phyloP scores from a whole-genome alignment of 2,329 filamentous ascomycete species.

The Claviceps humidiphila region DNA sequence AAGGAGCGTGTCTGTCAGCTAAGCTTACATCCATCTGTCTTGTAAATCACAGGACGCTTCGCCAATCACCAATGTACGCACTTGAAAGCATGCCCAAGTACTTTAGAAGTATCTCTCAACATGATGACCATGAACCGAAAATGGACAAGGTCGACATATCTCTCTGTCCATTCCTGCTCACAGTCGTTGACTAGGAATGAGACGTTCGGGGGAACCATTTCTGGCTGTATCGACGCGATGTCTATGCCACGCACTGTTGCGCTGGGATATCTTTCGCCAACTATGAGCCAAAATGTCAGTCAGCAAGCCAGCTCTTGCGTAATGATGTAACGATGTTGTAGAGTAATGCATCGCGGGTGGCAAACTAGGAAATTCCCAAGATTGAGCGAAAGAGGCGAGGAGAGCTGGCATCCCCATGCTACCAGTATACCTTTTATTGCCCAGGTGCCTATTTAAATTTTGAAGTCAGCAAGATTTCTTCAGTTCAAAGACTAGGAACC shows the following conservation, averaged over 20 bases:
- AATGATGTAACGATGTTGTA: no score
- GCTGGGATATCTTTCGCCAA: constrained; percentile 18
- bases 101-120: constrained; percentile 9
- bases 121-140: constrained; percentile 13
- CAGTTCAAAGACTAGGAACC: neutral
- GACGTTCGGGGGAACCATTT: constrained; percentile 27
- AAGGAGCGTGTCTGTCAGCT: neutral
- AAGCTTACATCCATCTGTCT: neutral
- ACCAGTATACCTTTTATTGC: constrained; percentile 3
- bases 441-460: constrained; percentile 7
- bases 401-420: neutral
- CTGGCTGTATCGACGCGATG: constrained; percentile 26
- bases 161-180: constrained; percentile 18
- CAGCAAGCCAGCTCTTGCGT: neutral
- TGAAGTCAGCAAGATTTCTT: neutral
- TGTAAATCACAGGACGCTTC: neutral
- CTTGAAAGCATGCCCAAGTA: constrained; percentile 9
- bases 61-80: constrained; percentile 5
- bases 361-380: no score
- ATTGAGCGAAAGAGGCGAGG: neutral
- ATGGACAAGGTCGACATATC: constrained; percentile 18
- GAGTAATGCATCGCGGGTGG: no score
- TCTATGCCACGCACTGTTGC: constrained; percentile 25
- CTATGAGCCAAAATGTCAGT: neutral
- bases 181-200: constrained; percentile 24